Percentiles rank a stretch among this genome's conserved stretches.
These are phyloP conservation scores for Aquilaria sinensis DNA, from an alignment of 345 rosid species.

Conservation along the genomic window DNA sequence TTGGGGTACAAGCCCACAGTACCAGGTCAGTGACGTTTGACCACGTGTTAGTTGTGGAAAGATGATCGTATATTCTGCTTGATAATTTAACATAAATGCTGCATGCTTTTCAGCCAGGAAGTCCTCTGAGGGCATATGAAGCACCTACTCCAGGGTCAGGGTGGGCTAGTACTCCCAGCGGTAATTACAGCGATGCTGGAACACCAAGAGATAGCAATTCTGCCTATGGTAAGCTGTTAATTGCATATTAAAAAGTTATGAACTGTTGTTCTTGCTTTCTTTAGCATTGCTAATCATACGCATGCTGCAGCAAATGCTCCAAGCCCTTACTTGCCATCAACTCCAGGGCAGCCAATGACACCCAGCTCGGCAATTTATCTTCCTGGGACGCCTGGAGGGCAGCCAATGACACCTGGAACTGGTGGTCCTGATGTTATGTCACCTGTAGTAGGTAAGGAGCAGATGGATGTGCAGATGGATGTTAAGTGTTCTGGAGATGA, in stretches of 20 bases:
- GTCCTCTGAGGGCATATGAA: slow-evolving; percentile 86
- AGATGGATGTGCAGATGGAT: no score
- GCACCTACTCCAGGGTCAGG: slow-evolving; percentile 97
- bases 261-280: not conserved
- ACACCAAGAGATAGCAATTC: slow-evolving; percentile 84
- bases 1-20: slow-evolving; percentile 86
- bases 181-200: slow-evolving; percentile 85
- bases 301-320: slow-evolving; percentile 77
- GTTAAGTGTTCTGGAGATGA: no score
- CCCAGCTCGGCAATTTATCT: slow-evolving; percentile 72
- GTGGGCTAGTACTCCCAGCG: slow-evolving; percentile 90
- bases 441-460: slow-evolving; percentile 60
- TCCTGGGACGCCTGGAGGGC: slow-evolving; percentile 98
- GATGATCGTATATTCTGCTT: not conserved
- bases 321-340: slow-evolving; percentile 89
- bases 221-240: slow-evolving; percentile 46
- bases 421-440: slow-evolving; percentile 89
- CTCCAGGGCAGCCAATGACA: slow-evolving; percentile 93
- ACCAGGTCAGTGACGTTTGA: slow-evolving; percentile 48
- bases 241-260: slow-evolving; percentile 3
- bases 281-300: not conserved
- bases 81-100: not conserved
- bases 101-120: slow-evolving; percentile 61
- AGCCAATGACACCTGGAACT: slow-evolving; percentile 96
- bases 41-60: not conserved